phyloP scores from a whole-genome alignment of 805 yeast species.

The Metschnikowia aberdeeniae region DNA sequence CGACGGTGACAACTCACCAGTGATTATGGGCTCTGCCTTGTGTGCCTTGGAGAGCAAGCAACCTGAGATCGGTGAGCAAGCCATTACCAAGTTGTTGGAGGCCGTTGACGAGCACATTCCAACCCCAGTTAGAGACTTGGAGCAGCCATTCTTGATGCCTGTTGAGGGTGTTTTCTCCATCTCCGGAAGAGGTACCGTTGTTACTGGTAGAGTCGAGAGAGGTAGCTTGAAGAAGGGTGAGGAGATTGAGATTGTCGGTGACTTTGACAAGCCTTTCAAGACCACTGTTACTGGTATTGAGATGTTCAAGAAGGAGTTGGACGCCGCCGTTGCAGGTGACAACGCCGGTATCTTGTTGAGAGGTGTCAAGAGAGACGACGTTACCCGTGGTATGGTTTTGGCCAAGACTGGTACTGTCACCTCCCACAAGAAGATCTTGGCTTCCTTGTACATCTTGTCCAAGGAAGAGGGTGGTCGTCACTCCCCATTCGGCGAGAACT shows the following conservation, averaged over 20 bases:
- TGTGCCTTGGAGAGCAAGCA: conserved; percentile 86
- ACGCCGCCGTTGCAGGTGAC: conserved; percentile 98
- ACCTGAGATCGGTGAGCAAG: conserved; percentile 89
- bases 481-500: conserved; percentile 93
- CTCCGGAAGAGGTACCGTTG: conserved; percentile 99
- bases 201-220: conserved; percentile 98
- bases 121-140: conserved; percentile 94
- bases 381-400: conserved; percentile 95
- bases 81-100: conserved; percentile 76
- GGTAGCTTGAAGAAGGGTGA: conserved; percentile 97
- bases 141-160: conserved; percentile 94
- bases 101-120: conserved; percentile 95
- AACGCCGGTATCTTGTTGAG: conserved; percentile 96
- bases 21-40: conserved; percentile 96
- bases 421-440: conserved; percentile 90
- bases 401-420: conserved; percentile 89
- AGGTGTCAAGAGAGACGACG: conserved; percentile 97
- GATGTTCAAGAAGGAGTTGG: conserved; percentile 99
- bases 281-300: conserved; percentile 97
- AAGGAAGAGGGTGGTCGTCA: conserved; percentile 99
- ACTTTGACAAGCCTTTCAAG: conserved; percentile 80
- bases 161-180: conserved; percentile 96
- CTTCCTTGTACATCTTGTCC: conserved; percentile 87
- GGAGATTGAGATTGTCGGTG: conserved; percentile 96
- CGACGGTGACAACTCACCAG: conserved; percentile 98